phyloP scores from a whole-genome alignment of 73 alveolate genomes.

The Stentor roeselii region DNA sequence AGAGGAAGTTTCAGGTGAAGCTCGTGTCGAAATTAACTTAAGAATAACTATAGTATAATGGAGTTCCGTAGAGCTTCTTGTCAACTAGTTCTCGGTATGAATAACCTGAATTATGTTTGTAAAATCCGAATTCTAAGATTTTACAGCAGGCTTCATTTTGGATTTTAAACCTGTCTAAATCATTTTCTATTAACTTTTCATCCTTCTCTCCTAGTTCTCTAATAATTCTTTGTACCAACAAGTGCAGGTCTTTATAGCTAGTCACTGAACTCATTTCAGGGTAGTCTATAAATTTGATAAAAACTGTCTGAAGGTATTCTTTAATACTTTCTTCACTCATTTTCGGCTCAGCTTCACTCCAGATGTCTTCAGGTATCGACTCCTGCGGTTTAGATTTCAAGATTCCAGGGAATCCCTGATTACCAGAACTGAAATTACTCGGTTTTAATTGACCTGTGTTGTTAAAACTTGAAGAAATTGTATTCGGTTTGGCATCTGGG shows the following conservation, averaged over 20 bases:
- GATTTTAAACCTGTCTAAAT: background rate
- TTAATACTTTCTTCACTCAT: no score
- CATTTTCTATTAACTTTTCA: background rate
- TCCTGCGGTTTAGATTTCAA: background rate
- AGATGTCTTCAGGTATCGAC: background rate
- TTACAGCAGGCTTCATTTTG: background rate
- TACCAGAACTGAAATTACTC: background rate
- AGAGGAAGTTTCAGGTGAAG: background rate
- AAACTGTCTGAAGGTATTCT: background rate
- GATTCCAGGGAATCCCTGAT: background rate
- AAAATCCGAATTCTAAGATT: background rate
- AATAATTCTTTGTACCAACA: background rate
- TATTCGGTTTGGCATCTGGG: no score
- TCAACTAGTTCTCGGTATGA: background rate
- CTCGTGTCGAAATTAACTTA: constrained; percentile 60
- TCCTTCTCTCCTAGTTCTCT: background rate
- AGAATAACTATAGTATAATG: constrained; percentile 58
- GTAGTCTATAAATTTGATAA: background rate
- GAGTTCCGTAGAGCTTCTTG: background rate
- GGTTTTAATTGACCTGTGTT: no score
- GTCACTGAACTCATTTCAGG: background rate
- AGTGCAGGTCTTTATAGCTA: background rate
- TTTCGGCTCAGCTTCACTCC: background rate
- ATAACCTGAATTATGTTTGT: background rate
- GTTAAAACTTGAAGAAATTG: no score